Evolutionary conservation across 495 filamentous ascomycete species (phyloP), one percentile per base, ranked within the genome.

Genomic region (Neurospora sp.): DNA sequence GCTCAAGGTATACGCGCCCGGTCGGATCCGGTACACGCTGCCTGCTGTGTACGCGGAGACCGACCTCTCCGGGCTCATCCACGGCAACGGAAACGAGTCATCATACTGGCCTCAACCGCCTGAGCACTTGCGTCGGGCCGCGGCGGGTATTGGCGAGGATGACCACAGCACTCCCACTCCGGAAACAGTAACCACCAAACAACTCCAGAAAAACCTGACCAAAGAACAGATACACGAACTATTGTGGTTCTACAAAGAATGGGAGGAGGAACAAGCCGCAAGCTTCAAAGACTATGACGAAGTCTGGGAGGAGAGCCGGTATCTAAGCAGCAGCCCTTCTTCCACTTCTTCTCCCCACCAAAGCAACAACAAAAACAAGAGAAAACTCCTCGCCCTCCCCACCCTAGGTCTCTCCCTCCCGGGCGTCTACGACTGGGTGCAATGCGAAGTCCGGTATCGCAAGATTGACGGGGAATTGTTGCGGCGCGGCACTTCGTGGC

Each of bases 11-110:
- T 80, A 81, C 40, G 87, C 86, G 0, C 87, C 87, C 1, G 86
- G 80, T 0, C 86, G 86, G 70, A 78, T 86, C 10, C 79, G 88
- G 18, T 89, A 79, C 71, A 88, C 88, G 0, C 74, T 90, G 7
- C 88, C 88, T 0, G 86, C 81, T 1, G 72, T 88, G 3, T 86
- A 85, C 69, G 75, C 79, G 8, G 74, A 77, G 18, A 71, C 77
- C 10, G 72, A 82, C 9, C 31, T 81, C 7, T 69, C 38, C 1
- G 45, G 9, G 4, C 10, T 78, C 18, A 7, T 81, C 18, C 9
- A 45, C 1, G 61, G 74, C 0, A 72, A 75, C 8, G 70, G 18
- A 0, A 37, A 37, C 35, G 35, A 37, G 35, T 37, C 35, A 18
- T 16, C 12, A 69, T 76, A 76, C 71, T 80, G 77, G 80, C 76